A percentile compares a stretch with the other conserved stretches of the same genome.
phyloP scores from a whole-genome alignment of 2,329 filamentous ascomycete genomes.

The Plectosphaerella plurivora region DNA sequence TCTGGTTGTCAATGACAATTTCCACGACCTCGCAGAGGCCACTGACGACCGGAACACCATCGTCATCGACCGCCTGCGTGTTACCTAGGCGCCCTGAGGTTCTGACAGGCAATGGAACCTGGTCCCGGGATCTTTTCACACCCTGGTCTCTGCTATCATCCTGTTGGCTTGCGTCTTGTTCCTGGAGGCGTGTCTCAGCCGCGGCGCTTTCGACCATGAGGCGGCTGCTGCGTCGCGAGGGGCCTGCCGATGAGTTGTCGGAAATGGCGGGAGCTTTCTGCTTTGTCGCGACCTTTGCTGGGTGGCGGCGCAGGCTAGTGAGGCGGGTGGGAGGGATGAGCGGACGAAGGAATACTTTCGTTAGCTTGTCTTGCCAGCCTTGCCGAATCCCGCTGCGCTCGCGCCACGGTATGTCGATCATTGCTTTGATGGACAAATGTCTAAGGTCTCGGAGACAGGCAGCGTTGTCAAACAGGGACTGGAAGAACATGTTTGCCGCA shows the following conservation, averaged over 20 bases:
- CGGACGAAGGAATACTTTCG: conserved; percentile 58
- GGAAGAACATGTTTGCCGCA: conserved; percentile 72
- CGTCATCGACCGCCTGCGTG: not conserved
- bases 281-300: too few relatives aligned
- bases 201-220: conserved; percentile 20
- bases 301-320: not conserved
- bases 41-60: conserved; percentile 43
- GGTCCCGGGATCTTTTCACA: not conserved
- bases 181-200: too few relatives aligned
- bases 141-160: conserved; percentile 11
- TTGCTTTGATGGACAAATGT: conserved; percentile 67
- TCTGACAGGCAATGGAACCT: too few relatives aligned
- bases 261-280: too few relatives aligned
- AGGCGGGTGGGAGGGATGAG: conserved; percentile 30
- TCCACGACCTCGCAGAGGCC: conserved; percentile 68
- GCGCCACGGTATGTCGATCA: conserved; percentile 77
- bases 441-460: conserved; percentile 62
- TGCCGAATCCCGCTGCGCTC: conserved; percentile 75
- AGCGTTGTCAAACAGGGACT: conserved; percentile 71
- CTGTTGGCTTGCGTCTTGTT: not conserved
- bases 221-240: conserved; percentile 31
- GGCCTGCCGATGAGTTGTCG: not conserved
- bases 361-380: conserved; percentile 69
- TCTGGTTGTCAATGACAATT: conserved; percentile 71
- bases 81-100: too few relatives aligned